These are phyloP conservation scores for Tubosaeta brunneosetosa DNA, from an alignment of 768 basidiomycete genomes.

Conservation along the genomic window DNA sequence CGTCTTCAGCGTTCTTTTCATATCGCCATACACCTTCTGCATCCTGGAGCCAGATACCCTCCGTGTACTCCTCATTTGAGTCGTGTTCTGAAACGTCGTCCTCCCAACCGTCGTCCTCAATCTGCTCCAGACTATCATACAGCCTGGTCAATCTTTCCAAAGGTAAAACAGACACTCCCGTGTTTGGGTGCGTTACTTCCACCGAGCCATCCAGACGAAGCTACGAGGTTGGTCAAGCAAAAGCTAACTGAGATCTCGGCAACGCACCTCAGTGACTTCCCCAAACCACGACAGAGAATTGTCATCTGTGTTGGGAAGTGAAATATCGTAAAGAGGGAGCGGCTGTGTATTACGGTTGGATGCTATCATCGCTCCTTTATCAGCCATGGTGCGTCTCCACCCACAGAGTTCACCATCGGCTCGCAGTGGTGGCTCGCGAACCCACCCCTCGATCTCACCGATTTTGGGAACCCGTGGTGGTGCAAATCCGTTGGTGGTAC, in stretches of 20 bases:
- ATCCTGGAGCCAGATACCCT: conserved; percentile 42
- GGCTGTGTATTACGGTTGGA: conserved; percentile 38
- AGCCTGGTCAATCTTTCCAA: conserved; percentile 68
- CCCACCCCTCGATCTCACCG: conserved; percentile 80
- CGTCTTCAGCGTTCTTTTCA: conserved; percentile 27
- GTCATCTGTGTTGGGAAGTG: conserved; percentile 38
- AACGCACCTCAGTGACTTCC: conserved; percentile 69
- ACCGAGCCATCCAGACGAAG: conserved; percentile 71
- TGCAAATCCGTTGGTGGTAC: conserved; percentile 66
- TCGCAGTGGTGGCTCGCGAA: conserved; percentile 52
- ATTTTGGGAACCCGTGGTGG: conserved; percentile 74
- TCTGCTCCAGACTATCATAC: conserved; percentile 77
- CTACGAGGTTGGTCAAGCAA: conserved; percentile 34
- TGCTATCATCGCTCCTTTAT: conserved; percentile 59
- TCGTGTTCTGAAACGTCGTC: conserved; percentile 30
- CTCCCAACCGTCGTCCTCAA: conserved; percentile 64
- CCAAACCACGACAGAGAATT: conserved; percentile 71
- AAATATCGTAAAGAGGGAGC: conserved; percentile 38
- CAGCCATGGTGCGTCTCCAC: conserved; percentile 69
- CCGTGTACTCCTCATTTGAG: conserved; percentile 41
- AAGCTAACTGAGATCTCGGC: not conserved
- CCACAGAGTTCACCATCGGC: conserved; percentile 52
- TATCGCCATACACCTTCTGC: conserved; percentile 34
- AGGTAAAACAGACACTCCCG: conserved; percentile 45
- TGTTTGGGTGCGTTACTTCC: conserved; percentile 67